Conservation (phyloP, 2,329 filamentous ascomycete genomes). For the Calonectria fujianensis region DNA sequence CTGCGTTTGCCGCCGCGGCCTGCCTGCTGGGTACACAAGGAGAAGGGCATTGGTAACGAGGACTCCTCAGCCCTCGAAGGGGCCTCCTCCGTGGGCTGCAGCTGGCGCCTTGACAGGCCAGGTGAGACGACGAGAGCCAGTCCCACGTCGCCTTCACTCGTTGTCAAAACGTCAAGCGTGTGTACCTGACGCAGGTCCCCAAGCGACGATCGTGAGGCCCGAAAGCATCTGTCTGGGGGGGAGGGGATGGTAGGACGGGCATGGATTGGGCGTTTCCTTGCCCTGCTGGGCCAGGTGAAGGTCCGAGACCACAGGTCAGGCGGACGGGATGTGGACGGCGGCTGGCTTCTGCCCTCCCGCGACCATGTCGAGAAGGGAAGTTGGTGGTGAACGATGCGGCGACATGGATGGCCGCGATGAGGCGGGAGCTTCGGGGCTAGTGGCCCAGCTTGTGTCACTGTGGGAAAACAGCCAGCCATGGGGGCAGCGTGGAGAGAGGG, state of each 20-base stretch:
- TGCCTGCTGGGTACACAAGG: not conserved
- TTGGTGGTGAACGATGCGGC: slow-evolving; percentile 23
- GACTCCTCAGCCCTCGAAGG: not conserved
- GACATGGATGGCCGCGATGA: slow-evolving; percentile 21
- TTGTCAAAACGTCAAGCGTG: slow-evolving; percentile 12
- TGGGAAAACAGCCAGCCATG: not conserved
- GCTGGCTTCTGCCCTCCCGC: slow-evolving; percentile 6
- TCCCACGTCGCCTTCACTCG: not conserved
- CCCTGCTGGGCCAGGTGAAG: not conserved
- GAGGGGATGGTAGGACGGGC: not conserved
- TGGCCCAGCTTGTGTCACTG: slow-evolving; percentile 24
- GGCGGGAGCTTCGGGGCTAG: slow-evolving; percentile 25
- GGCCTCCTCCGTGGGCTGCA: slow-evolving; percentile 1
- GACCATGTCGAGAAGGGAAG: slow-evolving; percentile 18
- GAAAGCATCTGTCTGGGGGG: not conserved
- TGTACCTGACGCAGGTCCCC: slow-evolving; percentile 24
- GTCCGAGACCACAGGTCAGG: slow-evolving; percentile 16
- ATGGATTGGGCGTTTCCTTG: slow-evolving; percentile 11
- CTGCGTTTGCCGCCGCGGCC: slow-evolving; percentile 8
- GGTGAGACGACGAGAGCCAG: slow-evolving; percentile 9
- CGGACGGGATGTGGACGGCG: not conserved
- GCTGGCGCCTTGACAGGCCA: slow-evolving; percentile 23
- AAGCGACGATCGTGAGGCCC: slow-evolving; percentile 14
- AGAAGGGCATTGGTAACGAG: not conserved
- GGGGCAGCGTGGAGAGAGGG: not conserved